Percentiles rank a stretch among this genome's conserved stretches.
Evolutionary conservation across 768 basidiomycete species (phyloP).

Genomic region (Mycena alexandri): DNA sequence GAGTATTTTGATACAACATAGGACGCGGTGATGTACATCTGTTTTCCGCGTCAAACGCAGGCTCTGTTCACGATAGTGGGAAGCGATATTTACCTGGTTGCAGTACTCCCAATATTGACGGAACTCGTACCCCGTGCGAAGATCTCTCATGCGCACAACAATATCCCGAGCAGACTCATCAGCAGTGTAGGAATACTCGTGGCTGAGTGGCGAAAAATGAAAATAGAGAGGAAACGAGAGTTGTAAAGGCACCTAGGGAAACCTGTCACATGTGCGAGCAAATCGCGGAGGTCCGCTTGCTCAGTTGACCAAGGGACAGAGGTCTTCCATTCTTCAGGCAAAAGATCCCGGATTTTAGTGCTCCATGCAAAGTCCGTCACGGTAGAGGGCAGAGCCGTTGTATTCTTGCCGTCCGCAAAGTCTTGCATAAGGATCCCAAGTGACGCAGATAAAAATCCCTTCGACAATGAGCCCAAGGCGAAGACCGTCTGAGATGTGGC

Average conservation of each 20-base stretch:
- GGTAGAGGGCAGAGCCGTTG: slow-evolving; percentile 48
- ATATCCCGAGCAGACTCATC: slow-evolving; percentile 43
- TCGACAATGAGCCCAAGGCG: slow-evolving; percentile 51
- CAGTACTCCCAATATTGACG: slow-evolving; percentile 50
- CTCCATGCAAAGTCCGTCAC: slow-evolving; percentile 51
- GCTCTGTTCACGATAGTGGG: not conserved
- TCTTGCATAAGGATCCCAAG: slow-evolving; percentile 59
- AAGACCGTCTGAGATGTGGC: slow-evolving; percentile 50
- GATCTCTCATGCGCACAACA: slow-evolving; percentile 42
- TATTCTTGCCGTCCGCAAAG: slow-evolving; percentile 50
- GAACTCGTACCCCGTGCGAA: slow-evolving; percentile 48
- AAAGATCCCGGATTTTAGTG: slow-evolving; percentile 50
- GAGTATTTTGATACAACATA: slow-evolving; percentile 45
- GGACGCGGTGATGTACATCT: slow-evolving; percentile 54
- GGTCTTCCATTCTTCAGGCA: slow-evolving; percentile 58
- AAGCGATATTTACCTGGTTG: slow-evolving; percentile 44
- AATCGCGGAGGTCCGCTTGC: slow-evolving; percentile 51
- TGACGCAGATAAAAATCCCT: slow-evolving; percentile 54
- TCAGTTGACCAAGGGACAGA: slow-evolving; percentile 54
- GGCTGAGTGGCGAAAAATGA: slow-evolving; percentile 35
- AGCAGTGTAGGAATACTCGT: slow-evolving; percentile 45
- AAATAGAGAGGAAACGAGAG: not conserved
- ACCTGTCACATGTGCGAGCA: slow-evolving; percentile 54
- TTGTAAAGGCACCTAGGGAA: slow-evolving; percentile 43
- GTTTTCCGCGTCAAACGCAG: not conserved